These are phyloP conservation scores for Calonectria montana DNA, from an alignment of 2,329 filamentous ascomycete genomes.

Conservation along the genomic window DNA sequence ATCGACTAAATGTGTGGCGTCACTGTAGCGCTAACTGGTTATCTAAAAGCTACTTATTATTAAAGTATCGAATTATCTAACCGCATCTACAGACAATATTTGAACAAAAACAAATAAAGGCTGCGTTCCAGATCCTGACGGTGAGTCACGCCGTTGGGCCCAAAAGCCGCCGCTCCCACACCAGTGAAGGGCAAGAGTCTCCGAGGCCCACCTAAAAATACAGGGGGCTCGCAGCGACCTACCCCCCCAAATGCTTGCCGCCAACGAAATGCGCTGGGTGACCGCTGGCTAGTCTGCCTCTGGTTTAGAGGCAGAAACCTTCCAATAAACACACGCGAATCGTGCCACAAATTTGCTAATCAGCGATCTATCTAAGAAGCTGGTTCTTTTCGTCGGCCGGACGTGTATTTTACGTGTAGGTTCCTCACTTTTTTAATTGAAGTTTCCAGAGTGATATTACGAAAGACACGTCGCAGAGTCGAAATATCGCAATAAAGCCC, in stretches of 20 bases:
- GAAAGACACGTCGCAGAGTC: neutral
- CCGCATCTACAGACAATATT: too few relatives aligned
- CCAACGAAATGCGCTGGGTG: neutral
- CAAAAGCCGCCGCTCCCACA: neutral
- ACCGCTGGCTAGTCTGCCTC: neutral
- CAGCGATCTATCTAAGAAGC: neutral
- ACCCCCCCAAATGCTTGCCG: neutral
- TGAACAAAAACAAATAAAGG: neutral
- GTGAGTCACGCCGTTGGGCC: neutral
- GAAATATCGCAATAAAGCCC: neutral
- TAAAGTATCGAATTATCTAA: too few relatives aligned
- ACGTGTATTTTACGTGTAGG: neutral
- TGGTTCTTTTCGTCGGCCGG: neutral
- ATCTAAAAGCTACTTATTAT: neutral
- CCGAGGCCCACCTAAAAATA: neutral
- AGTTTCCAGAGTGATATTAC: neutral
- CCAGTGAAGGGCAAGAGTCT: neutral
- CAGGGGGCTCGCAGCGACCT: neutral
- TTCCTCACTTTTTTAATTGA: neutral
- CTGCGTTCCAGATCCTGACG: neutral
- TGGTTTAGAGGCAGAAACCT: neutral
- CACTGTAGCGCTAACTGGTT: too few relatives aligned
- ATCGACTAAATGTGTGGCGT: too few relatives aligned
- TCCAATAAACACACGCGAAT: neutral
- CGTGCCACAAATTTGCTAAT: neutral